These are phyloP conservation scores for Cryphonectria radicalis DNA, from an alignment of 2,329 filamentous ascomycete genomes.

Conservation along the genomic window DNA sequence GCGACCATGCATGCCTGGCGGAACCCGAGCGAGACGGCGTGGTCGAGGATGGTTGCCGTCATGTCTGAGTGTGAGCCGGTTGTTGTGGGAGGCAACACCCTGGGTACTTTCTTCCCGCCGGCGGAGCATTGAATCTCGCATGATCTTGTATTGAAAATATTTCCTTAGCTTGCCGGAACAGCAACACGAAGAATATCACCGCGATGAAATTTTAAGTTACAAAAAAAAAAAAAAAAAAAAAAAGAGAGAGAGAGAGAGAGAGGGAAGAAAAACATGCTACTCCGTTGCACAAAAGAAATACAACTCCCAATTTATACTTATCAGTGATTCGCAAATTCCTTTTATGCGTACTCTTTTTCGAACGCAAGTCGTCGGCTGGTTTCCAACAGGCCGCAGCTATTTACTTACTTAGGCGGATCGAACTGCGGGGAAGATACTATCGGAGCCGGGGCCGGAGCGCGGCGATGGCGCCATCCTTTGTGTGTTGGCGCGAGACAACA, in stretches of 20 bases:
- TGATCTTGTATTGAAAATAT: background rate
- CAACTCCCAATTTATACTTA: no score
- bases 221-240: no score
- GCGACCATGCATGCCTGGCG: background rate
- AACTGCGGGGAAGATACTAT: slow-evolving; percentile 4
- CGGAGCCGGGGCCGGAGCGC: slow-evolving; percentile 3
- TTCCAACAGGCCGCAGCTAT: background rate
- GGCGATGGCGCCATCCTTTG: slow-evolving; percentile 12
- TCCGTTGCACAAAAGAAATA: no score
- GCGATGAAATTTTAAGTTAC: no score
- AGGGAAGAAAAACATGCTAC: no score
- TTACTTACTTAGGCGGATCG: background rate
- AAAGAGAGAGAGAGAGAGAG: no score
- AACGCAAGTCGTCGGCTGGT: background rate
- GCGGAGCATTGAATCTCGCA: background rate
- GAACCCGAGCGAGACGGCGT: background rate
- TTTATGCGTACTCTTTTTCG: background rate
- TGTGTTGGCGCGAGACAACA: background rate
- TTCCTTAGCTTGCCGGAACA: no score
- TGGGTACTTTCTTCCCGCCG: background rate
- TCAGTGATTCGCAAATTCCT: no score
- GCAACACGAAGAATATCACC: no score
- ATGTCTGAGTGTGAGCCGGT: background rate
- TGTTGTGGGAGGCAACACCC: background rate
- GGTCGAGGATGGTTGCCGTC: background rate